Evolutionary conservation across 1,139 yeast species (phyloP), one percentile per base, ranked within the genome.

Genomic region (Hyphopichia wangnamkhiaoensis): DNA sequence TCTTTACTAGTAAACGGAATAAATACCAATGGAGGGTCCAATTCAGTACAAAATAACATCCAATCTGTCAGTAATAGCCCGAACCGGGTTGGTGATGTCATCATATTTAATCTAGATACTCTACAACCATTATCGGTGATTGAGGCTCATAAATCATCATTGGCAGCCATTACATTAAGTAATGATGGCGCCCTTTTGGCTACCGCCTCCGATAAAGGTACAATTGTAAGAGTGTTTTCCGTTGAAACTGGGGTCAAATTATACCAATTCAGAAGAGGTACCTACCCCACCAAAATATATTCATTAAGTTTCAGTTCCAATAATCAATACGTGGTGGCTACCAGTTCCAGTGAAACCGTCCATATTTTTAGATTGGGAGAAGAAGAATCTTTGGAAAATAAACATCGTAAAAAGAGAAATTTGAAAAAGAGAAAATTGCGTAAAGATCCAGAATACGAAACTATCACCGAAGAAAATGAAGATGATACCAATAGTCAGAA

Each of bases 121-220:
- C 60, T 91, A 41, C 95, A 89, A 52, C 98, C 98, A 0, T 67
- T 87, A 16, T 84, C 89, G 44, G 96, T 91, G 2, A 83, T 93
- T 29, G 96, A 89, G 54, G 98, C 98, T 0, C 98, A 93, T 59
- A 88, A 89, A 54, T 82, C 95, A 1, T 80, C 86, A 12, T 68
- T 93, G 39, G 91, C 97, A 0, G 85, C 91, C 1, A 68, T 91
- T 46, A 71, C 90, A 1, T 68, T 93, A 39, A 88, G 93, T 48
- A 70, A 73, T 33, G 95, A 90, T 56, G 98, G 98, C 1, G 71
- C 83, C 0, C 61, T 89, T 36, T 68, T 93, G 36, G 97, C 98
- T 1, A 90, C 98, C 0, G 96, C 98, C 1, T 87, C 96, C 14
- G 96, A 89, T 49, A 90, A 90, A 57, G 98, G 98, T 4, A 93